Base-by-base conservation (phyloP, 2,329 filamentous ascomycete genomes). In the Leptographium galeiforme region DNA sequence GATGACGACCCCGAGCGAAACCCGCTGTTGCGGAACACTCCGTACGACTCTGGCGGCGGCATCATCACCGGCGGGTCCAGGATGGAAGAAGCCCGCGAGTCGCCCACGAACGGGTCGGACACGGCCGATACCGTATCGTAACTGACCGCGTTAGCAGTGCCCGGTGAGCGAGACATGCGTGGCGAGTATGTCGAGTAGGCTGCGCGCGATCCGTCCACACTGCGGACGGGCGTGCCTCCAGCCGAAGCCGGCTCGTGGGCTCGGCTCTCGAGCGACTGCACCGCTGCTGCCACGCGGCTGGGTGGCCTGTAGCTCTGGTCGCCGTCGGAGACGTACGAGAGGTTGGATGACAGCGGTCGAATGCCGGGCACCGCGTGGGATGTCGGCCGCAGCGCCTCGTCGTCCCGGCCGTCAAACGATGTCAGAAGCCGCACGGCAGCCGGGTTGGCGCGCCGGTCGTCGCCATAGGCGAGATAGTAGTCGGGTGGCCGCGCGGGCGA, bases 401-500 rank as follows among this genome's bases (percentile, higher is more conserved):
- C 54, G 48, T 53, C 53, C 16, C 36, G 5, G 36, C 48, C 48
- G 13, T 83, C 80, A 64, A 80, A 72, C 8, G 78, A 82, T 51
- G 79, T 83, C 67, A 84, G 68, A 61, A 84, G 68, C 61, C 81
- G 74, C 53, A 84, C 74, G 57, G 73, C 76, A 38, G 79, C 73
- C 46, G 72, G 66, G 62, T 75, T 76, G 55, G 18, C 14, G 8
- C 25, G 44, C 32, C 72, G 66, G 32, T 79, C 76, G 52, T 79
- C 76, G 61, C 78, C 74, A 62, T 84, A 82, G 52, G 67, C 66
- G 33, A 79, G 70, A 57, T 70, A 70, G 61, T 83, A 84, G 58
- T 79, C 76, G 36, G 63, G 61, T 47, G 79, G 78, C 56, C 73
- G 68, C 38, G 72, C 70, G 46, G 75, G 74, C 60, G 71, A 73